These are phyloP conservation scores for Apiotrichum gracile DNA, from an alignment of 1,284 basidiomycete species.

Conservation along the genomic window DNA sequence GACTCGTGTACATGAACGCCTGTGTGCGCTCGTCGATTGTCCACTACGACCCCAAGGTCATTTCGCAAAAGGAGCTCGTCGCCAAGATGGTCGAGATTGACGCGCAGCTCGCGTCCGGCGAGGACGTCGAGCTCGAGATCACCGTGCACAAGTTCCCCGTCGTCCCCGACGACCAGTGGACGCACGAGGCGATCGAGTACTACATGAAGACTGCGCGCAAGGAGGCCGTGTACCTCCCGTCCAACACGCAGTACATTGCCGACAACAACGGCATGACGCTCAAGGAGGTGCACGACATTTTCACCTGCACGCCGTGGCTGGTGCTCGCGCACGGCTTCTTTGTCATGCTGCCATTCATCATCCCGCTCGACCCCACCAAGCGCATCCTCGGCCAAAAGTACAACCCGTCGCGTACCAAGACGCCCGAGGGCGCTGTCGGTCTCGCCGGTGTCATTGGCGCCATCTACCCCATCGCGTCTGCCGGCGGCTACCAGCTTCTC, in stretches of 20 bases:
- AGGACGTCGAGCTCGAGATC: conserved; percentile 51
- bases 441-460: conserved; percentile 49
- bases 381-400: conserved; percentile 46
- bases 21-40: conserved; percentile 60
- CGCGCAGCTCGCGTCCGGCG: conserved; percentile 1
- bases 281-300: conserved; percentile 11
- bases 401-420: conserved; percentile 46
- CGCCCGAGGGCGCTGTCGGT: conserved; percentile 55
- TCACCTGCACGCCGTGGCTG: conserved; percentile 20
- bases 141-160: conserved; percentile 59
- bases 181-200: conserved; percentile 53
- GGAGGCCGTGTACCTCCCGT: conserved; percentile 59
- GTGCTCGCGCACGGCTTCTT: conserved; percentile 23
- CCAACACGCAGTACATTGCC: conserved; percentile 62
- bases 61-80: conserved; percentile 50
- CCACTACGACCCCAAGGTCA: conserved; percentile 51
- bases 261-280: conserved; percentile 50
- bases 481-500: conserved; percentile 61
- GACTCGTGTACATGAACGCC: conserved; percentile 52
- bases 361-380: conserved; percentile 25
- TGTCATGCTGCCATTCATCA: conserved; percentile 23
- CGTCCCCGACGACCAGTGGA: conserved; percentile 59
- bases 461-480: conserved; percentile 62
- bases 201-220: conserved; percentile 50
- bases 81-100: conserved; percentile 35